Base-by-base conservation (phyloP, 805 yeast species). In the Wickerhamomyces alni region DNA sequence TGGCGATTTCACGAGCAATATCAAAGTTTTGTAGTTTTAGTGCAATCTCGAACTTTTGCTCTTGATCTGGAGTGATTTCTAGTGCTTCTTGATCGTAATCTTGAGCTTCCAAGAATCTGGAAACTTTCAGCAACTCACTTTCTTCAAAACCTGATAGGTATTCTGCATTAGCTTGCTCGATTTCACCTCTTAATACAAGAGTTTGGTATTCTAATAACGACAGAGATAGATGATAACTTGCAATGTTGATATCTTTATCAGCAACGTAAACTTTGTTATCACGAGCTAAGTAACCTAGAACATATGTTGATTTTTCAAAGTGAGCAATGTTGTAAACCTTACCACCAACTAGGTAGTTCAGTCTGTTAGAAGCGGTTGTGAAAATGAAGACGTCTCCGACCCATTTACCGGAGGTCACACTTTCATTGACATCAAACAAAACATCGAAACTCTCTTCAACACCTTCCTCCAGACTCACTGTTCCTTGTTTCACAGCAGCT, bases 361-460 rank as follows among this genome's bases (percentile, higher is more conserved):
- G 72, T 62, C 98, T 79, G 66, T 88, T 87, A 18, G 94, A 72
- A 16, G 79, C 57, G 2, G 97, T 87, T 13, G 97, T 87, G 68
- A 83, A 93, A 39, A 93, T 77, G 61, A 91, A 89, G 34, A 93
- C 97, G 67, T 93, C 98, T 50, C 98, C 99, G 54, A 89, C 88
- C 88, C 97, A 93, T 61, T 81, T 82, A 55, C 97, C 97, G 22
- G 95, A 82, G 44, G 85, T 77, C 29, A 91, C 76, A 16, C 80
- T 66, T 59, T 93, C 99, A 42, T 76, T 74, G 43, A 87, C 74
- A 45, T 94, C 95, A 54, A 82, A 77, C 41, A 87, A 68, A 18
- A 89, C 89, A 40, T 86, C 94, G 59, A 93, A 87, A 13, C 91
- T 76, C 29, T 75, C 82, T 56, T 85, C 96, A 28, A 84, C 84